A percentile compares a stretch with the other conserved stretches of the same genome.
These are phyloP conservation scores for Roridomyces roridus DNA, from an alignment of 768 basidiomycete species.

Conservation along the genomic window DNA sequence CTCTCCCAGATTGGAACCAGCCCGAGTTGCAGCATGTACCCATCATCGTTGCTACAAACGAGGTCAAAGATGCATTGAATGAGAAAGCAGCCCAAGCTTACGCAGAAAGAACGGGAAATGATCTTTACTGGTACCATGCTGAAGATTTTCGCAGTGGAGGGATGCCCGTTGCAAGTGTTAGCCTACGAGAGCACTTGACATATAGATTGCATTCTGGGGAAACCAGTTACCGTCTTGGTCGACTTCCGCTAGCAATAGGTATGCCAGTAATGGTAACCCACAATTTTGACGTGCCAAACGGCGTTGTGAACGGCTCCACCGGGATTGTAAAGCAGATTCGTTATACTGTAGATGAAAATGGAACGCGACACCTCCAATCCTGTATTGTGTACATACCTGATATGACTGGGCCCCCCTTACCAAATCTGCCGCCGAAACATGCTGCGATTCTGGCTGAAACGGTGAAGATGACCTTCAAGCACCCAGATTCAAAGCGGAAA, in stretches of 20 bases:
- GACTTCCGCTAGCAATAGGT: conserved; percentile 41
- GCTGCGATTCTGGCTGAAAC: conserved; percentile 1
- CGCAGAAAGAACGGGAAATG: conserved; percentile 25
- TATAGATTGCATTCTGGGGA: conserved; percentile 27
- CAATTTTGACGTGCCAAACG: conserved; percentile 43
- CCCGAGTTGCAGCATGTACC: conserved; percentile 34
- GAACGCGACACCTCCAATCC: not conserved
- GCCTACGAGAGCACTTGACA: conserved; percentile 7
- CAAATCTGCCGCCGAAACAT: conserved; percentile 5
- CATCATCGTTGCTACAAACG: conserved; percentile 43
- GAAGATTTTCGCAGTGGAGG: conserved; percentile 25
- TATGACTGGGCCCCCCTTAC: not conserved
- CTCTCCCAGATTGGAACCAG: not conserved
- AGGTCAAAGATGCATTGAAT: conserved; percentile 43
- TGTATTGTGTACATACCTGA: conserved; percentile 10
- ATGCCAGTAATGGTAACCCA: conserved; percentile 46
- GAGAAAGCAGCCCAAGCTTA: conserved; percentile 27
- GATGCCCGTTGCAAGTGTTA: conserved; percentile 24
- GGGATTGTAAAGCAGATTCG: conserved; percentile 3
- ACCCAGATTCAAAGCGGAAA: conserved; percentile 2
- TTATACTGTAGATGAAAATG: not conserved
- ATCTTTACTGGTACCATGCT: conserved; percentile 37
- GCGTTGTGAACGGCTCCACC: conserved; percentile 19
- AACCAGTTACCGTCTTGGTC: conserved; percentile 36
- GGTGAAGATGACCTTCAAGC: conserved; percentile 3